A percentile compares a stretch with the other conserved stretches of the same genome.
Evolutionary conservation across 2,329 filamentous ascomycete genomes (phyloP).

Genomic region (Alternaria ventricosa): DNA sequence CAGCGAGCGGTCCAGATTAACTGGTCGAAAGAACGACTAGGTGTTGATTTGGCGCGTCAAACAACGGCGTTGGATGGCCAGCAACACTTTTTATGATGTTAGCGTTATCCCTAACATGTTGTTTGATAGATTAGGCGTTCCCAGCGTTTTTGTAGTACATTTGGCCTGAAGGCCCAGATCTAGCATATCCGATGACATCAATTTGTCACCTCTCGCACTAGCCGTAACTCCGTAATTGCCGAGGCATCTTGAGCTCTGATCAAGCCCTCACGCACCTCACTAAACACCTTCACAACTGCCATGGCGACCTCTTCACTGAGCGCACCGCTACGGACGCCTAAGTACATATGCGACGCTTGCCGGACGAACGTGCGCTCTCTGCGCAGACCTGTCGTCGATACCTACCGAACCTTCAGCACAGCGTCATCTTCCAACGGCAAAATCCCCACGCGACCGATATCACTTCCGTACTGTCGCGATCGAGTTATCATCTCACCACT

Average conservation of each 20-base stretch:
- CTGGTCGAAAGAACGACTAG: constrained; percentile 44
- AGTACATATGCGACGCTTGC: constrained; percentile 33
- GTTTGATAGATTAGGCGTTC: constrained; percentile 7
- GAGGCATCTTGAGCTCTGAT: constrained; percentile 12
- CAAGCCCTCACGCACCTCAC: constrained; percentile 3
- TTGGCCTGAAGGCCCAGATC: background rate
- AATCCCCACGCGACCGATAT: background rate
- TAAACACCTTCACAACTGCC: background rate
- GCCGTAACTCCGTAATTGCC: constrained; percentile 26
- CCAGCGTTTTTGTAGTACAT: constrained; percentile 8
- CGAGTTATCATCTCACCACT: background rate
- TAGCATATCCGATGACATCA: background rate
- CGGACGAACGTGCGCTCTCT: constrained; percentile 6
- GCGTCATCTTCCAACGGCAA: constrained; percentile 11
- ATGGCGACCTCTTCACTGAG: constrained; percentile 18
- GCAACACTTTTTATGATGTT: constrained; percentile 3
- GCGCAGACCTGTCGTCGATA: constrained; percentile 5
- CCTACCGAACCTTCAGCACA: constrained; percentile 13
- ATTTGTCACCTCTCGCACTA: background rate
- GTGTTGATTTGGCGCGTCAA: constrained; percentile 4
- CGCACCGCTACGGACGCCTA: background rate
- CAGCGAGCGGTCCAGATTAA: constrained; percentile 42
- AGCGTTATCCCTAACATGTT: constrained; percentile 5
- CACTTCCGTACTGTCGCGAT: constrained; percentile 35
- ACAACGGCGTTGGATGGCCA: constrained; percentile 17